Base-by-base conservation (phyloP, 108 stramenopile genomes). In the Phaeodactylum tricornutum region DNA sequence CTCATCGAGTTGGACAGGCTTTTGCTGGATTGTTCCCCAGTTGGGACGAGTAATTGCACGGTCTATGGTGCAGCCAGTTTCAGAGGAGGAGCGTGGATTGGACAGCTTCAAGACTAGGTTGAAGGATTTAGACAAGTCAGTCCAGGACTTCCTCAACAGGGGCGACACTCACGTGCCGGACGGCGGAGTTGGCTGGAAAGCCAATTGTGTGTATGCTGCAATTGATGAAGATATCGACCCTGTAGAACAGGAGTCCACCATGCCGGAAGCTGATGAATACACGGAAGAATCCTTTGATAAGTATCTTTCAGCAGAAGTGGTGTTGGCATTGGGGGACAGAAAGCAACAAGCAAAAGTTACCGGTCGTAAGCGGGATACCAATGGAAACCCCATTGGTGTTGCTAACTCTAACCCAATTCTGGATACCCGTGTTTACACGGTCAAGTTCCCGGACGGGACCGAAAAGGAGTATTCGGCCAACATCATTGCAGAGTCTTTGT, bases 331-430 rank as follows among this genome's bases (percentile, higher is more conserved):
- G 3, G 70, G 64, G 0, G 49, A 39, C 29, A 20, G 22, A 14
- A 16, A 40, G 36, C 9, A 26, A n/a, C 42, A 29, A 20, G 69
- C 50, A 33, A 61, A 37, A 9, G 64, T 75, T 20, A 33, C 17
- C 0, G 12, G 37, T 11, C 54, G 62, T 0, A 71, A 71, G 42
- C 37, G 65, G 0, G 43, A 62, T 14, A 29, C 43, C 9, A 41
- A 59, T 42, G 67, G 75, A 11, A 47, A 46, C 2, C 37, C 26
- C 0, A 53, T 71, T 22, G 75, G 75, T 0, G 31, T 25, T 0
- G 1, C 41, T 2, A 28, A 75, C 45, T 15, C 33, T 19, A 70
- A 70, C 27, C 74, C 68, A 29, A 8, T 75, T 5, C 63, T 75
- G 26, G 68, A 70, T 27, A 66, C 64, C 0, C 14, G 39, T 2